Base-by-base conservation (phyloP, 371 early-diverging fungal species). In the Fennellomyces sp. region DNA sequence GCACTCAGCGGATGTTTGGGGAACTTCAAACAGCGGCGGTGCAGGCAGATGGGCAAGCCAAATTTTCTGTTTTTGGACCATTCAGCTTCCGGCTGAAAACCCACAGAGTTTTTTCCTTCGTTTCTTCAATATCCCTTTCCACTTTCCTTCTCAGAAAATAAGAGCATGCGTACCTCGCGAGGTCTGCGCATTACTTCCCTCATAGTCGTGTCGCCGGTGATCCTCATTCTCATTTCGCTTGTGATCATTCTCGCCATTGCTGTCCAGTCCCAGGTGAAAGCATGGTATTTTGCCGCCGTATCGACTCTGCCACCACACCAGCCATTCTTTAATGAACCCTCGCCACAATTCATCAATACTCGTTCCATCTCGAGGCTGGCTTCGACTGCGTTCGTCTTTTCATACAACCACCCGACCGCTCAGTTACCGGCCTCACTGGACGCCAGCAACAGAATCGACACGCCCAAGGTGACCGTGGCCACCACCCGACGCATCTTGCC, bases 191-290 rank as follows among this genome's bases (percentile, higher is more conserved):
- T 63, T 33, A 63, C 63, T 21, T 63, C 63, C 23, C 30, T 63
- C 25, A 63, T 63, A 23, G 63, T 63, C n/a, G 63, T 49, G 21
- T 63, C 52, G 17, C 63, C 63, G 12, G 63, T 63, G 33, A 31
- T 54, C 23, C 54, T 63, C 36, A 63, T 63, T 39, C 63, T 63
- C 52, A 53, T 54, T 33, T 63, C 63, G 21, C 63, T 63, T 35
- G 52, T 63, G 17, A 35, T 54, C 41, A 63, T 63, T 45, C 42
- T 57, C 45, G 52, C 54, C 47, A 42, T 63, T 8, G 57, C 63
- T 21, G 27, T 63, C 19, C 54, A 52, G 26, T 28, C 58, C 26
- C 63, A 63, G 35, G 36, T 63, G 51, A 63, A 63, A 38, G 55
- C 45, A 25, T 48, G 57, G 57, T 51, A 51, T 31, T 31, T 51